phyloP scores from a whole-genome alignment of 2,329 filamentous ascomycete genomes.

The Drechslerella stenobrocha region DNA sequence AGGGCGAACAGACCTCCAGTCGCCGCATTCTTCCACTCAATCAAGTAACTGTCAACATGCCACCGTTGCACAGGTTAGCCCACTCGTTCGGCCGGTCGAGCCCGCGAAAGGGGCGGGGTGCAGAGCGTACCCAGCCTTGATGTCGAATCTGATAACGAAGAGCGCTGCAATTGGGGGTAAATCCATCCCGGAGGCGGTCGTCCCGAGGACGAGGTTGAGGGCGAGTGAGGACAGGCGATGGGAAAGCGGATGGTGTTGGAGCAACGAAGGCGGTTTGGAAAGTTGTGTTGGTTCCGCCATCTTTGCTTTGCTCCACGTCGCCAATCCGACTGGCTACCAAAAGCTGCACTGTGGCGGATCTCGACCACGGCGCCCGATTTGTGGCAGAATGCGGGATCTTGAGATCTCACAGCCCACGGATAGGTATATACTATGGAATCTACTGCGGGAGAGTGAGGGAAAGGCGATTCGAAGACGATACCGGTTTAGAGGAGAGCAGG shows the following conservation, averaged over 20 bases:
- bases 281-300: constrained; percentile 34
- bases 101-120: constrained; percentile 13
- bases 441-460: not conserved
- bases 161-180: constrained; percentile 71
- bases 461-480: no score
- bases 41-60: constrained; percentile 65
- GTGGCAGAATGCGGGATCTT: no score
- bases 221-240: constrained; percentile 48
- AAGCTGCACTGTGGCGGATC: constrained; percentile 7
- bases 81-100: not conserved
- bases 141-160: constrained; percentile 88
- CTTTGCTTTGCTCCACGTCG: not conserved
- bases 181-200: constrained; percentile 54
- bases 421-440: not conserved
- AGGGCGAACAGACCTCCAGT: constrained; percentile 63
- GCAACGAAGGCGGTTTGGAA: constrained; percentile 25
- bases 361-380: not conserved
- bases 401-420: no score
- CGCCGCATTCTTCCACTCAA: constrained; percentile 79
- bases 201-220: constrained; percentile 49
- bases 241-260: constrained; percentile 25
- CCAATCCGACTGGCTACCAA: constrained; percentile 35
- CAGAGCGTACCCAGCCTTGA: constrained; percentile 74
- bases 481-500: no score
- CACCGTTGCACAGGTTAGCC: constrained; percentile 19